Base-by-base conservation (phyloP, 192 early-diverging fungal genomes). In the Polychytrium aggregatum region DNA sequence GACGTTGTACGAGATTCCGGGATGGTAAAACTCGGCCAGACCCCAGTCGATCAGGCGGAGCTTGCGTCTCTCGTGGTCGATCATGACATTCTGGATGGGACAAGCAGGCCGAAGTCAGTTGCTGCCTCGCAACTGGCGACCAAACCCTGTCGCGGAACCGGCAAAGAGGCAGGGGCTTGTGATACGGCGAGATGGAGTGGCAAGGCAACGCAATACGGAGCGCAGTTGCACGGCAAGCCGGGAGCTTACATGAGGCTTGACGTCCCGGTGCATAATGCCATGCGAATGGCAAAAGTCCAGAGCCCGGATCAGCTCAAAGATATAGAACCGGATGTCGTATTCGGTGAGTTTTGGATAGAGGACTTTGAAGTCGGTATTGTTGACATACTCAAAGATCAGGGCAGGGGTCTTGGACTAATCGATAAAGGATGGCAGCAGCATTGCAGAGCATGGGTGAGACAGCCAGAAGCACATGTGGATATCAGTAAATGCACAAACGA, bases 251-350 rank as follows among this genome's bases (percentile, higher is more conserved):
- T 75, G 93, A 20, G 96, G 96, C 65, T 98, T 98, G 55, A 98
- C 93, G 65, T 98, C 95, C 40, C 95, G 82, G 63, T 98, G 96
- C 88, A 98, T 98, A 61, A 98, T 98, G 37, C 96, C 96, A 41
- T 87, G 78, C 28, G 93, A 97, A 50, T 98, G 95, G 63, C 89
- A 93, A 55, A 86, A 98, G 50, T 98, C 93, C 56, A 98, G 79
- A 16, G 95, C 95, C 84, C 84, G 57, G 28, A 98, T 62, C 44
- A 98, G 72, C 72, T 98, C 91, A 53, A 78, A 87, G 50, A 98
- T 96, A 71, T 98, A 98, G 67, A 70, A 98, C 54, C 92, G 82
- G 48, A 96, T 87, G 47, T 98, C 92, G 57, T 82, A 86, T 68
- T 96, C 92, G 20, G 85, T 82, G 45, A 98, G 81, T 65, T 79